Evolutionary conservation across 148 eudicot genomes (phyloP).

Genomic region (Persicaria tinctoria): DNA sequence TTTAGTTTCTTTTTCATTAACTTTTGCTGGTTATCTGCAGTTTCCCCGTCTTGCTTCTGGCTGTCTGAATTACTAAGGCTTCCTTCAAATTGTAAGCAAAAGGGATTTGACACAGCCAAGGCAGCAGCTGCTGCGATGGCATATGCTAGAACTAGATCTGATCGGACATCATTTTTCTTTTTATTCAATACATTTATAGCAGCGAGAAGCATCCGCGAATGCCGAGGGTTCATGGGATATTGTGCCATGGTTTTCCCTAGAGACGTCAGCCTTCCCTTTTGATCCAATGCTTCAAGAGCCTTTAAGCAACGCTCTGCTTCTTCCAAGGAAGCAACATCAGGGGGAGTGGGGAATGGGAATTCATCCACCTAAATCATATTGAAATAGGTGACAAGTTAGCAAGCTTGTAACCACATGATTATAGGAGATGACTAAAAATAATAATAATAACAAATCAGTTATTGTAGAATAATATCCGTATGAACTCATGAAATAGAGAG

Average conservation of each 20-base stretch:
- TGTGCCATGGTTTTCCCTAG: conserved; percentile 83
- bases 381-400: conserved; percentile 3
- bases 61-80: conserved; percentile 22
- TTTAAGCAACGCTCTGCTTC: conserved; percentile 74
- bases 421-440: not conserved
- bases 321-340: conserved; percentile 41
- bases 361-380: conserved; percentile 47
- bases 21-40: conserved; percentile 25
- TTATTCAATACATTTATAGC: conserved; percentile 54
- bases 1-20: conserved; percentile 44
- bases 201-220: conserved; percentile 79
- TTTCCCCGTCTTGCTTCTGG: conserved; percentile 20
- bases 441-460: no score
- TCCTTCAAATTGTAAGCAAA: conserved; percentile 45
- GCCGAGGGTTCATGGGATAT: conserved; percentile 90
- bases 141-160: conserved; percentile 58
- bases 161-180: conserved; percentile 30
- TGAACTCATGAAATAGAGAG: no score
- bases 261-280: conserved; percentile 56
- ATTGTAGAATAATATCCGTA: no score
- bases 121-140: conserved; percentile 82
- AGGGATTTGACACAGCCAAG: conserved; percentile 73
- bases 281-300: conserved; percentile 84
- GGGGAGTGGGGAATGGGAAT: conserved; percentile 92
- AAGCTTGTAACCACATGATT: not conserved